These are phyloP conservation scores for Mycena alexandri DNA, from an alignment of 768 basidiomycete species.

Conservation along the genomic window DNA sequence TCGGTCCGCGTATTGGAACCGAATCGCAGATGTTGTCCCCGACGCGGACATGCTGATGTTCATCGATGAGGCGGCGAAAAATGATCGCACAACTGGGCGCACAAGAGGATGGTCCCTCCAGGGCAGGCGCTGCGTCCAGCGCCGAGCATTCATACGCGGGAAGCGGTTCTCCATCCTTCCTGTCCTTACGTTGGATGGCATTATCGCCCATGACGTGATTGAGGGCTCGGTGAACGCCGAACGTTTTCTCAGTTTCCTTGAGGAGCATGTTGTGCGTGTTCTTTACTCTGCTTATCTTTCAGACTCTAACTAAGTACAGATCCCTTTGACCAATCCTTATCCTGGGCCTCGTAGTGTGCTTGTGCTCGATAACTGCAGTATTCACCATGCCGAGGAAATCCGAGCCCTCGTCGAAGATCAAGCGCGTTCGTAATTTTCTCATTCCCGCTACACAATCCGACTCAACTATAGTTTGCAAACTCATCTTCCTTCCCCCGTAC, in stretches of 20 bases:
- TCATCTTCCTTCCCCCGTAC: too few relatives aligned
- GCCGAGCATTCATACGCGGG: slow-evolving; percentile 32
- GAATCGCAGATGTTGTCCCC: slow-evolving; percentile 39
- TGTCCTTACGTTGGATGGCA: slow-evolving; percentile 32
- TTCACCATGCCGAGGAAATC: slow-evolving; percentile 49
- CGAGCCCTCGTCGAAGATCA: slow-evolving; percentile 39
- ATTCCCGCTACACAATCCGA: too few relatives aligned
- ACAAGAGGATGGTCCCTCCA: slow-evolving; percentile 15
- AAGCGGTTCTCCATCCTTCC: slow-evolving; percentile 39
- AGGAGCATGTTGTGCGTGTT: slow-evolving; percentile 29
- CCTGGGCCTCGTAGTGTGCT: slow-evolving; percentile 29
- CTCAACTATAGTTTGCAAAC: too few relatives aligned
- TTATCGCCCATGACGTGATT: slow-evolving; percentile 23
- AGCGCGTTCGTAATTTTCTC: slow-evolving; percentile 19
- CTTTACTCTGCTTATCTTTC: neutral
- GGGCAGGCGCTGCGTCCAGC: slow-evolving; percentile 32
- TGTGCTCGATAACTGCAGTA: slow-evolving; percentile 49
- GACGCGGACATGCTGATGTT: slow-evolving; percentile 32
- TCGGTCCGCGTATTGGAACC: slow-evolving; percentile 38
- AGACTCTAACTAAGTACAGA: neutral
- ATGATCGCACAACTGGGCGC: slow-evolving; percentile 29
- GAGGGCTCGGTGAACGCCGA: slow-evolving; percentile 41
- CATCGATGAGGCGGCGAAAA: slow-evolving; percentile 37
- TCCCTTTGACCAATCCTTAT: slow-evolving; percentile 38
- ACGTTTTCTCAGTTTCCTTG: slow-evolving; percentile 39